Evolutionary conservation across 169 alveolate genomes (phyloP), one percentile per base, ranked within the genome.

Genomic region (Eimeria zaria): DNA sequence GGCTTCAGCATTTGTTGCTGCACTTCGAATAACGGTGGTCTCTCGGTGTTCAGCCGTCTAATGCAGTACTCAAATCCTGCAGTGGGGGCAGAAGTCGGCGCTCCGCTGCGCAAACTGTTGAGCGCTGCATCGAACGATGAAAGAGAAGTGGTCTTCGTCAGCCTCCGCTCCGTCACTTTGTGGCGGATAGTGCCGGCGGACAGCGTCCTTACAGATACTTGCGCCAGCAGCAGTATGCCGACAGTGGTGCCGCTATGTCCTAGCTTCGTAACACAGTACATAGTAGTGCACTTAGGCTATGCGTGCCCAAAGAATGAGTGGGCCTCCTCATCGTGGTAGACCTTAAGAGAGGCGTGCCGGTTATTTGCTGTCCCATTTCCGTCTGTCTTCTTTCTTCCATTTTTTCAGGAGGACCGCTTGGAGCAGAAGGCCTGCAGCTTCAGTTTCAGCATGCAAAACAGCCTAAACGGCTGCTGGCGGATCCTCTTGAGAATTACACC

Each of bases 391-490:
- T 18, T 5, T 44, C 22, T 11, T 36, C 30, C 22, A 30, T 81
- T 36, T 0, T 20, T 18, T 74, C 74, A 83, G 76, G 41, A n/a
- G 91, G 41, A 14, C 18, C 67, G 84, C 55, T 73, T 55, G 71
- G 41, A 48, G 14, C 90, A 18, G 80, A 85, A 2, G 92, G 39
- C 80, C 46, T 93, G 24, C 80, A 71, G 27, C 93, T 93, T 20
- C 96, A 93, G 18, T 93, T 93, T n/a, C 96, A 93, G 93, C 85
- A 51, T 33, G 76, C 93, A 67, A 60, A 53, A 20, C 84, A 36
- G 80, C 93, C 96, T 30, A 62, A 84, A 41, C 96, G 96, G 73
- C 27, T 93, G 88, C 73, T 51, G 14, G 58, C 3, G 16, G 96
- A 93, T 55, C 93, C 92, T 9, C 62, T 62, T 7, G 85, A 80